phyloP scores from a whole-genome alignment of 352 stramenopile genomes.

The Phytophthora pistaciae region DNA sequence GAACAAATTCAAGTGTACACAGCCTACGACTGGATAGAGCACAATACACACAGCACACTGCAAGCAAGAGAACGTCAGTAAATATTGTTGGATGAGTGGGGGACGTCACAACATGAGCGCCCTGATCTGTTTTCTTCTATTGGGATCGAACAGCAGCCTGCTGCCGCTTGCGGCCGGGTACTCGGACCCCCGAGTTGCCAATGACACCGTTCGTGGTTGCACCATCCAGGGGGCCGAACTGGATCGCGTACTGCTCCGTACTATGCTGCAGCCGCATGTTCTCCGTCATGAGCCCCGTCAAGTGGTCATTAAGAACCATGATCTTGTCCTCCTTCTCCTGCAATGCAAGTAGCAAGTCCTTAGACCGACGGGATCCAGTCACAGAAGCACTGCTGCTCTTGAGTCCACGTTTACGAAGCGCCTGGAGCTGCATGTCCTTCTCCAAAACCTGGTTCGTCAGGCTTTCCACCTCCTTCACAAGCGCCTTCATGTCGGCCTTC shows the following conservation, averaged over 20 bases:
- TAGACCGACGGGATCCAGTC: slow-evolving; percentile 50
- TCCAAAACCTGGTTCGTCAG: slow-evolving; percentile 56
- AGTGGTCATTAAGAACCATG: slow-evolving; percentile 85
- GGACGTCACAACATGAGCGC: slow-evolving; percentile 7
- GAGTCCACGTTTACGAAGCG: slow-evolving; percentile 33
- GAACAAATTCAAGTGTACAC: not conserved
- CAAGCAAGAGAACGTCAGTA: slow-evolving; percentile 31
- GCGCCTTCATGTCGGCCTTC: slow-evolving; percentile 53
- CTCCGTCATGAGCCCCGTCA: slow-evolving; percentile 86
- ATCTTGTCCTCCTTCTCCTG: slow-evolving; percentile 84
- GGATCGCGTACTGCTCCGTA: slow-evolving; percentile 67
- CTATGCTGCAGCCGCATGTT: slow-evolving; percentile 78
- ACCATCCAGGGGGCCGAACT: slow-evolving; percentile 42
- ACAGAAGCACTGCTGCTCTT: slow-evolving; percentile 21
- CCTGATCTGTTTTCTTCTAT: slow-evolving; percentile 18
- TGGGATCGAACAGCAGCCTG: slow-evolving; percentile 31
- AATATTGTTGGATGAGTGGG: slow-evolving; percentile 35
- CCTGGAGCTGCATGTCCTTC: slow-evolving; percentile 61
- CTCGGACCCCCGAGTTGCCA: slow-evolving; percentile 41
- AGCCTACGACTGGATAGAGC: not conserved
- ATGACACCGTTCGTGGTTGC: slow-evolving; percentile 29
- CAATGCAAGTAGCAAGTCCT: slow-evolving; percentile 56
- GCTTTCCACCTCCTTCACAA: slow-evolving; percentile 61
- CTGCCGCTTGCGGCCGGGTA: slow-evolving; percentile 23
- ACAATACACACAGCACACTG: not conserved